Evolutionary conservation across 2,329 filamentous ascomycete genomes (phyloP), one percentile per base, ranked within the genome.

Genomic region (Pseudocercospora cruenta): DNA sequence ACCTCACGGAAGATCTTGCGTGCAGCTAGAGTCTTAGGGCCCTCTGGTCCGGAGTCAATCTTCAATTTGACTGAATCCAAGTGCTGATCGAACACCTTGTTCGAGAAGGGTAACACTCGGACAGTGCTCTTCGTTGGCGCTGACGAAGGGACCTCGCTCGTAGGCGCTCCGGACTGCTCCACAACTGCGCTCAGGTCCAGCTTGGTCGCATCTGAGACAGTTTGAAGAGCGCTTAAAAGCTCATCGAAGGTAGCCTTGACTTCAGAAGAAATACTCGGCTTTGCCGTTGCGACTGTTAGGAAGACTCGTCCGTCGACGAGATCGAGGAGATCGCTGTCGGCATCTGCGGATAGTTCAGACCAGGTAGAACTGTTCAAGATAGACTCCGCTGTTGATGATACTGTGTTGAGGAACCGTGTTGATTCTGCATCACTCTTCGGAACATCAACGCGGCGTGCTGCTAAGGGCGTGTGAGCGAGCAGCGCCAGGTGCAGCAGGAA

Each of bases 291-390:
- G 6, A 76, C 53, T 21, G 73, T 71, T 21, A 75, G 68, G 65
- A 83, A 80, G 5, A 86, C 71, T 45, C 85, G 80, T 6, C 87
- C 87, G 74, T 89, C 87, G 14, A 88, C 73, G 5, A 86, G 75
- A 72, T 89, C 87, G 16, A 80, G 80, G 5, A 87, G 72, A 71
- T 88, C 84, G 69, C 81, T 83, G 3, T 62, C 58, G 49, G 78
- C 71, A 49, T 71, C 62, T 5, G 31, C 73, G 12, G 45, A 31
- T 19, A 53, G 6, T 12, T 58, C 36, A n/a, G 58, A 24, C 31
- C 60, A 66, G 28, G 64, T 72, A 58, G 69, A 65, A 21, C 77
- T 79, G 21, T 72, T 71, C 64, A 86, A 69, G 47, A 83, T 70
- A 43, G 66, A 69, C 28, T 75, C 72, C 12, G 80, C 78, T 21